Conservation (phyloP, 352 stramenopile species). For the Thraustochytrium sp. region DNA sequence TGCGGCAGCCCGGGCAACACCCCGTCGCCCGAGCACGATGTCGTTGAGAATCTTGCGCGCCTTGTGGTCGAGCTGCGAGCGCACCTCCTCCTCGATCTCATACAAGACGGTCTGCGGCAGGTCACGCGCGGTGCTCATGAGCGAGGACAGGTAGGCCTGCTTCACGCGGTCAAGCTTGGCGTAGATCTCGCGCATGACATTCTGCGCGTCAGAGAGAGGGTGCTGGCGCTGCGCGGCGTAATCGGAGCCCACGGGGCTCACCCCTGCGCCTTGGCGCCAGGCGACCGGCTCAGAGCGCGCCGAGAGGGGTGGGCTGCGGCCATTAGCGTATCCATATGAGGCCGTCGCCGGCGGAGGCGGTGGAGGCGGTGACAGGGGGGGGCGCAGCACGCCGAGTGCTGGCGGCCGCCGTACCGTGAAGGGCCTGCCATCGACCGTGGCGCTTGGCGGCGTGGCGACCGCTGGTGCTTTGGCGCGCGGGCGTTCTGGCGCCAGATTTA, state of each 20-base stretch:
- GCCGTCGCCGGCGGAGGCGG: background rate
- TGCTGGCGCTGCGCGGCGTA: background rate
- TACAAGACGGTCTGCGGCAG: background rate
- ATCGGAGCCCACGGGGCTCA: background rate
- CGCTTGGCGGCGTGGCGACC: too few relatives aligned
- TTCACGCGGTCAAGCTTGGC: background rate
- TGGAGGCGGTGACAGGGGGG: background rate
- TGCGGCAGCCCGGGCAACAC: background rate
- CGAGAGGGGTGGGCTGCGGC: background rate
- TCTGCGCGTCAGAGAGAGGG: background rate
- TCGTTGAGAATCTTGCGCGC: background rate
- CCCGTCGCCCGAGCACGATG: background rate
- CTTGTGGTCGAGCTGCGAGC: background rate
- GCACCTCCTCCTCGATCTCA: slow-evolving; percentile 23
- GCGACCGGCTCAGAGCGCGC: background rate
- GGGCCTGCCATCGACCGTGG: too few relatives aligned
- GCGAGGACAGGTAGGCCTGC: background rate
- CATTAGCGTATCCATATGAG: too few relatives aligned
- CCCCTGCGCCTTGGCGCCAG: too few relatives aligned
- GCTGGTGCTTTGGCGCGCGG: too few relatives aligned
- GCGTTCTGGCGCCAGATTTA: too few relatives aligned
- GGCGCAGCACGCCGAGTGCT: background rate
- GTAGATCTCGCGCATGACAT: slow-evolving; percentile 6
- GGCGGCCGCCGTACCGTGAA: background rate
- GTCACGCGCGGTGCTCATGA: slow-evolving; percentile 10